These are phyloP conservation scores for Aspergillus felis DNA, from an alignment of 2,329 filamentous ascomycete species.

Conservation along the genomic window DNA sequence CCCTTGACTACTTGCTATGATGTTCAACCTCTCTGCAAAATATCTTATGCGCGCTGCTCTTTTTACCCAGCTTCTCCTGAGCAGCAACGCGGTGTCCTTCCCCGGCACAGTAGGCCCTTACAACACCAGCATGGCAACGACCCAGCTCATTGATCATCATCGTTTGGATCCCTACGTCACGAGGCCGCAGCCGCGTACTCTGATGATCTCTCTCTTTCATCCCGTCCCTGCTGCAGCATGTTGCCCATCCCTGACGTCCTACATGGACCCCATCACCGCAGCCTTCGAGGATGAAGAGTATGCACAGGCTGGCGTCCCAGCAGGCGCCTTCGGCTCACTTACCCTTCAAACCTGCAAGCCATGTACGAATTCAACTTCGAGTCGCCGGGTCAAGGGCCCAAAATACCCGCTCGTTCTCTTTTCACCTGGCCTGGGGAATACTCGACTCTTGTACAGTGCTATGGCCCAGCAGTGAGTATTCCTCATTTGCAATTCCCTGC, in stretches of 20 bases:
- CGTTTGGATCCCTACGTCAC: background rate
- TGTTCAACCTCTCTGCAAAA: background rate
- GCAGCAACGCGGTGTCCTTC: background rate
- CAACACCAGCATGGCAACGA: background rate
- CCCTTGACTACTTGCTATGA: background rate
- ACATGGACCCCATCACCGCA: background rate
- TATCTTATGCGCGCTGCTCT: background rate
- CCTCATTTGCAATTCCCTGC: background rate
- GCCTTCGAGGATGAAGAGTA: background rate
- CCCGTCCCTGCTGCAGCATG: background rate
- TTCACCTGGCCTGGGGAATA: slow-evolving; percentile 25
- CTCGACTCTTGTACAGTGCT: slow-evolving; percentile 28
- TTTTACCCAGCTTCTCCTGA: background rate
- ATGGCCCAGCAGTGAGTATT: slow-evolving; percentile 16
- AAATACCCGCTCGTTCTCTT: slow-evolving; percentile 30
- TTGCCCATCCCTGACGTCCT: background rate
- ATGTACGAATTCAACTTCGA: background rate
- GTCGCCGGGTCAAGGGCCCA: background rate
- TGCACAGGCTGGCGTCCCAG: background rate
- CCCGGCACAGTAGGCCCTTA: background rate
- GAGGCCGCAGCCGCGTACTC: background rate
- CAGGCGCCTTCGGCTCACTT: background rate
- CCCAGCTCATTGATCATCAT: background rate
- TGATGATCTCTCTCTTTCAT: background rate
- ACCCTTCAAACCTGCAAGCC: background rate